phyloP scores from a whole-genome alignment of 78 protist species.

The Isochrysis galbana region DNA sequence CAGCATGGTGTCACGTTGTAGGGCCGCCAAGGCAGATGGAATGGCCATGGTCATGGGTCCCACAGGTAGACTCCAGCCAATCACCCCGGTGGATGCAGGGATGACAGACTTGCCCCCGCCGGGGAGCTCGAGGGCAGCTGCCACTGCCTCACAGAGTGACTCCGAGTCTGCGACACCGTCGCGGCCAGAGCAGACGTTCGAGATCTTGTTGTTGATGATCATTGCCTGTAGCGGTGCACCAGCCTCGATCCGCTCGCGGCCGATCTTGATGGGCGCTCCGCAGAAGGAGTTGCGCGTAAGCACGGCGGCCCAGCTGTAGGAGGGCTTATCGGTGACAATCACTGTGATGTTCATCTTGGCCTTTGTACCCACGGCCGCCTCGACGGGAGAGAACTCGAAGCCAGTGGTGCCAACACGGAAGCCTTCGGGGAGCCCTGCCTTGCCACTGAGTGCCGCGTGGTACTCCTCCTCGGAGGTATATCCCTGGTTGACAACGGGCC shows the following conservation, averaged over 20 bases:
- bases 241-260: neutral
- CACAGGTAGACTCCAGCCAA: constrained; percentile 23
- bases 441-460: neutral
- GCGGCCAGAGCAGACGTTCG: constrained; percentile 19
- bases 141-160: neutral
- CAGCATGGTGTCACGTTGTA: neutral
- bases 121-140: neutral
- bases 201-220: constrained; percentile 17
- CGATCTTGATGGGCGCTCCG: neutral
- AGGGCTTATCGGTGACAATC: neutral
- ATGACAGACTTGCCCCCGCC: neutral
- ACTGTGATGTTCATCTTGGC: neutral
- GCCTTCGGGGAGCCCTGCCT: neutral
- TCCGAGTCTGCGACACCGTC: neutral
- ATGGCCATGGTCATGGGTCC: neutral
- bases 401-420: neutral
- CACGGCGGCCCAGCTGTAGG: neutral
- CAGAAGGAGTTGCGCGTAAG: neutral
- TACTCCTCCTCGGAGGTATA: too few relatives aligned
- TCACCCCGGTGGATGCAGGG: neutral
- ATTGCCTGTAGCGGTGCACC: neutral
- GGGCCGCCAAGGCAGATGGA: too few relatives aligned
- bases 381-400: neutral
- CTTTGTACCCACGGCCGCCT: neutral
- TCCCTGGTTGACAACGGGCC: too few relatives aligned